These are phyloP conservation scores for Endocladia muricata DNA, from an alignment of 31 red algal genomes.

Conservation along the genomic window DNA sequence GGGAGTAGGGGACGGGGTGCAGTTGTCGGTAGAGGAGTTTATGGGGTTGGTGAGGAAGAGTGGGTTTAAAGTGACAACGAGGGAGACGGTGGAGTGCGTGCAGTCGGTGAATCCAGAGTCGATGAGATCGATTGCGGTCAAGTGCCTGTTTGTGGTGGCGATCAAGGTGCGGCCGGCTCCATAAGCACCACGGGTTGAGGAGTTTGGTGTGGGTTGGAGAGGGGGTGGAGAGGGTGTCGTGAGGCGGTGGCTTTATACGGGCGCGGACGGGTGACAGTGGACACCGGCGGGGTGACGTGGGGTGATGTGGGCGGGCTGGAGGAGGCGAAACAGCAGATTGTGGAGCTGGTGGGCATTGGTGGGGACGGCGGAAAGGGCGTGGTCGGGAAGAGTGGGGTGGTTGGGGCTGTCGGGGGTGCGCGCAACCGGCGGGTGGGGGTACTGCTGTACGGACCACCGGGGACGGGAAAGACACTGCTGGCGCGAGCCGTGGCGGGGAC, in stretches of 20 bases:
- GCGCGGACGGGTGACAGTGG: constrained; percentile 37
- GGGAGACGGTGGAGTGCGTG: constrained; percentile 12
- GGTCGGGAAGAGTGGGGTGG: neutral
- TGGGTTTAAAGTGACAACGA: constrained; percentile 49
- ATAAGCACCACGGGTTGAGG: neutral
- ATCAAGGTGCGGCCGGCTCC: constrained; percentile 39
- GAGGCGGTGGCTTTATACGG: constrained; percentile 25
- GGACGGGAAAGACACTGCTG: constrained; percentile 92
- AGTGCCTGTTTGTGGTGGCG: constrained; percentile 42
- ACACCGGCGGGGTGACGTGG: constrained; percentile 78
- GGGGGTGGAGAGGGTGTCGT: constrained; percentile 16
- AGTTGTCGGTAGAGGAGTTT: constrained; percentile 52
- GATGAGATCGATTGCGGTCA: constrained; percentile 22
- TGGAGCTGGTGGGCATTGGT: constrained; percentile 59
- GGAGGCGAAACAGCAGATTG: constrained; percentile 69
- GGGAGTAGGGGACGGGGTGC: constrained; percentile 22
- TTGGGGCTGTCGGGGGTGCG: too few species aligned
- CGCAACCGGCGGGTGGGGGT: constrained; percentile 70
- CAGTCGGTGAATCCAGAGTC: constrained; percentile 25
- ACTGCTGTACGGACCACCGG: constrained; percentile 98
- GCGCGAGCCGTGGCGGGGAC: constrained; percentile 90
- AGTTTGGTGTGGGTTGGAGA: neutral
- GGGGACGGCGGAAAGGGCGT: constrained; percentile 11
- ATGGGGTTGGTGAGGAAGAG: constrained; percentile 41
- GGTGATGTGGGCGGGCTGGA: constrained; percentile 88